Conservation (phyloP, 768 basidiomycete species). For the Dentipellis fragilis region DNA sequence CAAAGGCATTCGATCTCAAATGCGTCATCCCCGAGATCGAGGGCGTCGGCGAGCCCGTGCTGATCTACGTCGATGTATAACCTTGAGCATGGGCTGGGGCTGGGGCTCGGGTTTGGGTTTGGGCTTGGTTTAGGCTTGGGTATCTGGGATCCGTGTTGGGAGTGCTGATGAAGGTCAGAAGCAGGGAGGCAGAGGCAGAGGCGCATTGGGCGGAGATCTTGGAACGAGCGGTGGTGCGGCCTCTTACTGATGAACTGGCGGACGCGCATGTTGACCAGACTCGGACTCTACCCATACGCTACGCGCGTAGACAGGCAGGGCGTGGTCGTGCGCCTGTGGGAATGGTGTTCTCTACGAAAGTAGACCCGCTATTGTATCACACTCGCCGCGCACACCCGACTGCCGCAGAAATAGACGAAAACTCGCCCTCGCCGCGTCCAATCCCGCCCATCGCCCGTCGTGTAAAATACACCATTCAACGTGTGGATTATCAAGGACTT, state of each 20-base stretch:
- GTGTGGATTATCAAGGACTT: background rate
- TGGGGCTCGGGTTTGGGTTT: background rate
- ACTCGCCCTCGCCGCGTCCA: background rate
- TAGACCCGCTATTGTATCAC: background rate
- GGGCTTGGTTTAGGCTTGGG: background rate
- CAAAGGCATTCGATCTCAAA: slow-evolving; percentile 97
- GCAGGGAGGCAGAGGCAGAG: too few species aligned
- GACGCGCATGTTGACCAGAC: background rate
- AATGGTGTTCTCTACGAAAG: background rate
- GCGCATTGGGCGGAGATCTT: too few species aligned
- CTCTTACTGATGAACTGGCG: background rate
- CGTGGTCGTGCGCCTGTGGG: background rate
- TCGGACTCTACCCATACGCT: background rate
- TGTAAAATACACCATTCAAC: background rate
- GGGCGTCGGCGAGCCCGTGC: slow-evolving; percentile 89
- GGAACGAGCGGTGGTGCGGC: background rate
- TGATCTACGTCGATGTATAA: slow-evolving; percentile 86
- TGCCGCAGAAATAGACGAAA: background rate
- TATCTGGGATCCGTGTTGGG: background rate
- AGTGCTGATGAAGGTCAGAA: background rate
- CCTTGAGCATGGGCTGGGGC: background rate
- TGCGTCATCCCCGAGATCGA: slow-evolving; percentile 98
- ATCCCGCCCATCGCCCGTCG: background rate
- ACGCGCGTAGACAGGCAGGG: background rate
- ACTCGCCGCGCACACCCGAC: background rate